Evolutionary conservation across 73 alveolate species (phyloP), one percentile per base, ranked within the genome.

Genomic region (Stentor coeruleus): DNA sequence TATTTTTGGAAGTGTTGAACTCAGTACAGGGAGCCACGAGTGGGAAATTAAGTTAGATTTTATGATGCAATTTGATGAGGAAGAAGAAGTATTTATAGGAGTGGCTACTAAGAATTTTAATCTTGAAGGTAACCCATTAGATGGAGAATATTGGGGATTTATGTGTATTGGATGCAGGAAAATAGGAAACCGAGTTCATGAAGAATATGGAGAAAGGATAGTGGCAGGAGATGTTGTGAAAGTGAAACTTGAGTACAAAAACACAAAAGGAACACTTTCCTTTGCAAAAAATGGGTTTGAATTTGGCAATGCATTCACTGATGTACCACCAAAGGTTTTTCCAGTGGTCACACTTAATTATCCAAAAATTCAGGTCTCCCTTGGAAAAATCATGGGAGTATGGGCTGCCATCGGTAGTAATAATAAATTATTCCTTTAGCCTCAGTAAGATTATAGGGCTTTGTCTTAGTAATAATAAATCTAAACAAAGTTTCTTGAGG

Each of bases 41-140:
- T 84, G 90, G 87, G 90, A 80, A 58, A 84, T 84, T 28, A 84
- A 35, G 35, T 57, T 84, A 3, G 88, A 84, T 33, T 66, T 66
- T 59, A 66, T 39, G 41, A 87, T 79, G 0, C n/a, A n/a, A n/a
- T n/a, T n/a, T n/a, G n/a, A n/a, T n/a, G 73, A 57, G 35, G 73
- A 57, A 20, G 73, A 57, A 1, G 90, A 84, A 3, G 58, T 84
- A 35, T 84, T 84, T 41, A 81, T 84, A 35, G 90, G 90, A 81
- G 85, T 84, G 35, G 90, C 88, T 76, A 30, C n/a, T 33, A 30
- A 66, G 35, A 36, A 66, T n/a, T 36, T 66, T 30, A 57, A 20
- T 15, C 30, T 66, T 30, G n/a, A 66, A 30, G 81, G 59, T 66
- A 20, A 36, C 38, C 59, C 81, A 2, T 57, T 57, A 30, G 81